Conservation (phyloP, 495 filamentous ascomycete genomes). For the Aspergillus sclerotiicarbonarius region DNA sequence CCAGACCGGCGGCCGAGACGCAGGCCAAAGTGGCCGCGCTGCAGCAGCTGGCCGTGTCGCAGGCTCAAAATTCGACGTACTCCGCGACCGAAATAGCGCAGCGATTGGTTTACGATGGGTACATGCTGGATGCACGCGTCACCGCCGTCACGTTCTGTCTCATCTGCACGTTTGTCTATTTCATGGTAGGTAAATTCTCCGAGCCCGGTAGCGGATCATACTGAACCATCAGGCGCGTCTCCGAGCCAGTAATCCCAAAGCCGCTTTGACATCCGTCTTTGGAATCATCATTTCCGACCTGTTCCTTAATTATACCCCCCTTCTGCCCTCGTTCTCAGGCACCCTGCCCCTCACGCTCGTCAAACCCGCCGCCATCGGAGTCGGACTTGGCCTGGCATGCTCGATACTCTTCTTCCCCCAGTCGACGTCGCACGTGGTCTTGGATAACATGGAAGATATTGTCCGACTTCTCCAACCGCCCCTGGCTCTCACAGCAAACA, state of each 20-base stretch:
- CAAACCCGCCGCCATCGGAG: slow-evolving; percentile 36
- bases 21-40: slow-evolving; percentile 31
- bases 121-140: slow-evolving; percentile 43
- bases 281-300: slow-evolving; percentile 31
- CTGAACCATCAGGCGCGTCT: slow-evolving; percentile 29
- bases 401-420: slow-evolving; percentile 41
- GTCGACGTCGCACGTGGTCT: slow-evolving; percentile 37
- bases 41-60: slow-evolving; percentile 28
- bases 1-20: slow-evolving; percentile 35
- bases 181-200: slow-evolving; percentile 23
- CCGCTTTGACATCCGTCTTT: slow-evolving; percentile 32
- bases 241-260: slow-evolving; percentile 40
- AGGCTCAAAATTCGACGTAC: slow-evolving; percentile 34
- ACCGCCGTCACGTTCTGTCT: slow-evolving; percentile 35
- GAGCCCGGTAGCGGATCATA: background rate
- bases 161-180: slow-evolving; percentile 37
- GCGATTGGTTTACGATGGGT: slow-evolving; percentile 33
- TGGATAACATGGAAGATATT: slow-evolving; percentile 35
- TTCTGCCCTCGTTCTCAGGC: slow-evolving; percentile 35
- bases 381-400: slow-evolving; percentile 37
- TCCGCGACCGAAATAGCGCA: slow-evolving; percentile 21
- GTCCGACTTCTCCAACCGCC: slow-evolving; percentile 30
- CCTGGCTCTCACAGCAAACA: slow-evolving; percentile 15
- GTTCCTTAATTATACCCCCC: slow-evolving; percentile 8
- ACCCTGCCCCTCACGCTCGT: slow-evolving; percentile 35